phyloP scores from a whole-genome alignment of 129 eudicot species.

The Pulicaria dysenterica region DNA sequence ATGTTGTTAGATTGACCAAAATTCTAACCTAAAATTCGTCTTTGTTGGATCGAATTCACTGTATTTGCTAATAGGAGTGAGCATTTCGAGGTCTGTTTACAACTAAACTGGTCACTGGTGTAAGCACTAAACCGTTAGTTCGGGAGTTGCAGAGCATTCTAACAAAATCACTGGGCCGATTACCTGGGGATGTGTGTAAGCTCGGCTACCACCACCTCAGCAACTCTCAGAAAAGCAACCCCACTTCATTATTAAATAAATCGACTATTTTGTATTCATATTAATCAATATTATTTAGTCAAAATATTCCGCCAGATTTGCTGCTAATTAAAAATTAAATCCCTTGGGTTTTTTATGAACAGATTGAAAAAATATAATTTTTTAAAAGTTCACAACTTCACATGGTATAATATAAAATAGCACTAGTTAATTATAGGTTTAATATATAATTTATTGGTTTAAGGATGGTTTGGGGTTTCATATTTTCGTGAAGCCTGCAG shows the following conservation, averaged over 20 bases:
- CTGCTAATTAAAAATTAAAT: background rate
- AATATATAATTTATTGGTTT: background rate
- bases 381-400: background rate
- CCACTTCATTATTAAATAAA: too few relatives aligned
- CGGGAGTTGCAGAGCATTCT: too few relatives aligned
- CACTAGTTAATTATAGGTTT: background rate
- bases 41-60: conserved; percentile 7
- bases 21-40: background rate
- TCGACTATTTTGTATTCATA: conserved; percentile 8
- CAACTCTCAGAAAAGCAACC: too few relatives aligned
- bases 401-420: background rate
- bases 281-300: background rate
- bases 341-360: background rate
- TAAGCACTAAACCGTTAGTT: conserved; percentile 2
- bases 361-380: background rate
- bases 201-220: too few relatives aligned
- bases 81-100: conserved; percentile 18
- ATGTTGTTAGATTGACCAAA: background rate
- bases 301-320: conserved; percentile 16
- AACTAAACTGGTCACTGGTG: background rate
- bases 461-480: background rate
- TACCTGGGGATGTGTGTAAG: conserved; percentile 15
- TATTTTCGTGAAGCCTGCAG: conserved; percentile 13
- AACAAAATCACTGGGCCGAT: background rate
- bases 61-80: conserved; percentile 2